Base-by-base conservation (phyloP, 495 filamentous ascomycete genomes). In the Corynascus novoguineensis region DNA sequence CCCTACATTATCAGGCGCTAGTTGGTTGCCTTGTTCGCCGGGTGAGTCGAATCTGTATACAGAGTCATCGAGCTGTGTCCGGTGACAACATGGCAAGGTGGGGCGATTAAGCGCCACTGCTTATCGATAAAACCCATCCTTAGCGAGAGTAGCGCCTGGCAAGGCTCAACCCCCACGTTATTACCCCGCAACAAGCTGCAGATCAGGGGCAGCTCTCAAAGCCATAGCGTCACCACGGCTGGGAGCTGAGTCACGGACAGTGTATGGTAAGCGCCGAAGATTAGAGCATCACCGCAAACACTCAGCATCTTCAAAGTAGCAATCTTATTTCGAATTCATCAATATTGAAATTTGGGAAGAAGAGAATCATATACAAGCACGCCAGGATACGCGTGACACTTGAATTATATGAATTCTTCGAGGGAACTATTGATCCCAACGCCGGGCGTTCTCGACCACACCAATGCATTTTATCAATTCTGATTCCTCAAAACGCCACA, bases 41-140 rank as follows among this genome's bases (percentile, higher is more conserved):
- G 53, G 41, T 69, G 66, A 71, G 66, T 69, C 68, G 62, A 61
- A 61, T 53, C 51, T 57, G 31, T 32, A 44, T 59, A 31, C 59
- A 64, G 64, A 66, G 64, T 66, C 64, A 66, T 60, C 51, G 44
- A 14, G 15, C 7, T 29, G 24, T 17, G 25, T 15, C 28, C 34
- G 42, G 56, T 49, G 25, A 59, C 50, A 53, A 1, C 27, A 31
- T 17, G 12, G 10, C 29, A 41, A 40, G 19, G 34, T 1, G 24
- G 28, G 4, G 19, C 9, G 5, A n/a, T 4, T 4, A 6, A 53
- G 21, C 35, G 25, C 37, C 29, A 41, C 37, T 7, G n/a, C 47
- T 55, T 59, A 59, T 59, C 60, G 60, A 55, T 62, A 62, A 58
- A 8, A 24, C 12, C n/a, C n/a, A 1, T 21, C 40, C 40, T 22